Conservation (phyloP, 305 asterid species). For the Fraxinus paxiana region DNA sequence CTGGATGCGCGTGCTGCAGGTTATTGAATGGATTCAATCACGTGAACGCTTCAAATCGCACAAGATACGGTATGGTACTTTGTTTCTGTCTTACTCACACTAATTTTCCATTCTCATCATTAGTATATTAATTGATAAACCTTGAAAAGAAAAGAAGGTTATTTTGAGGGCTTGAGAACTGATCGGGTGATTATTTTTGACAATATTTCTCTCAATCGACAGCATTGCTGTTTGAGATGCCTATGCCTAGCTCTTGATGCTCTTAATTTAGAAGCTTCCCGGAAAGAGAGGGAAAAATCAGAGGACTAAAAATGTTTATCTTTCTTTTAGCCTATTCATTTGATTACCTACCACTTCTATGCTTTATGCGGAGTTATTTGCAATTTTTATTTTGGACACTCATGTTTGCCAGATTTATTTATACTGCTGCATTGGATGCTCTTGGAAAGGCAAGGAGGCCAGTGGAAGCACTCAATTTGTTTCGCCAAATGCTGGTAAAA, state of each 20-base stretch:
- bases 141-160: constrained; percentile 1
- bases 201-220: not conserved
- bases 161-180: not conserved
- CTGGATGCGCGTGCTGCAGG: constrained; percentile 91
- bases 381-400: not conserved
- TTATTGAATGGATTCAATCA: constrained; percentile 83
- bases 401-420: constrained; percentile 46
- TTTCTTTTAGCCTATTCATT: not conserved
- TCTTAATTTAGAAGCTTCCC: not conserved
- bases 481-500: constrained; percentile 70
- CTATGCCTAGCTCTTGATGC: not conserved
- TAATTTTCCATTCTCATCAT: not conserved
- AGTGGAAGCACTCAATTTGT: constrained; percentile 87
- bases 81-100: not conserved
- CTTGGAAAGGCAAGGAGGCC: constrained; percentile 91
- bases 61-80: constrained; percentile 52
- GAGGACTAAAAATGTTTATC: not conserved
- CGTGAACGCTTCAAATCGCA: constrained; percentile 82
- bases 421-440: constrained; percentile 82
- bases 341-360: not conserved
- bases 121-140: constrained; percentile 3
- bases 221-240: not conserved
- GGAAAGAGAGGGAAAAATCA: not conserved
- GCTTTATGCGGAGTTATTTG: not conserved
- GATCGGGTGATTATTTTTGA: not conserved